A percentile compares a stretch with the other conserved stretches of the same genome.
phyloP scores from a whole-genome alignment of 352 stramenopile species.

The Phytophthora pluvialis region DNA sequence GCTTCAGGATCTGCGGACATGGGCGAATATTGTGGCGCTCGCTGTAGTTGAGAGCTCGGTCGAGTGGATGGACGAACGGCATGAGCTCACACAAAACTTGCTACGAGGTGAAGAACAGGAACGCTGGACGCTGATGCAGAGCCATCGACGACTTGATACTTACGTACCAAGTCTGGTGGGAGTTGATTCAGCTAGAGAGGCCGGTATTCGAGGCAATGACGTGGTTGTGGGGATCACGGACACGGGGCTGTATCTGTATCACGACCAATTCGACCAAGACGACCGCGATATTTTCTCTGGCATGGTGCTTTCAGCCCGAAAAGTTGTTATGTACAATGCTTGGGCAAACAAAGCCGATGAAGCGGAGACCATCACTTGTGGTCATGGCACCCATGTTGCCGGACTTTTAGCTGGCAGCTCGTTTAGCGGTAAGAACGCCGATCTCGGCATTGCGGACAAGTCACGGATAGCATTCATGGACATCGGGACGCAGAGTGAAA shows the following conservation, averaged over 20 bases:
- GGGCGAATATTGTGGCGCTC: slow-evolving; percentile 62
- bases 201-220: slow-evolving; percentile 72
- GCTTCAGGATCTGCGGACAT: slow-evolving; percentile 59
- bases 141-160: slow-evolving; percentile 59
- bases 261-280: slow-evolving; percentile 84
- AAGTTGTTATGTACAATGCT: slow-evolving; percentile 83
- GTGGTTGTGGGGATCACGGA: slow-evolving; percentile 86
- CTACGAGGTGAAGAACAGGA: slow-evolving; percentile 35
- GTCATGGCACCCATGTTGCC: slow-evolving; percentile 90
- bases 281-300: slow-evolving; percentile 55
- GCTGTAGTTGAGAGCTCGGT: slow-evolving; percentile 54
- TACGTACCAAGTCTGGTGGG: slow-evolving; percentile 70
- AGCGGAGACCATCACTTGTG: slow-evolving; percentile 70
- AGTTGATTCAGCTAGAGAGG: slow-evolving; percentile 58
- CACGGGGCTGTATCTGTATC: slow-evolving; percentile 80
- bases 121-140: slow-evolving; percentile 34
- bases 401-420: slow-evolving; percentile 83
- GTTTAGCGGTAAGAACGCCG: slow-evolving; percentile 53
- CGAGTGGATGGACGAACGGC: slow-evolving; percentile 67
- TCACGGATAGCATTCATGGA: slow-evolving; percentile 93
- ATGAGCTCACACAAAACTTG: slow-evolving; percentile 42
- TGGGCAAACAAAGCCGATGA: slow-evolving; percentile 76
- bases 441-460: slow-evolving; percentile 77
- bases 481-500: slow-evolving; percentile 66
- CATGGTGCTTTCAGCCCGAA: slow-evolving; percentile 53